Percentiles rank a stretch among this genome's conserved stretches.
phyloP scores from a whole-genome alignment of 169 alveolate species.

The Plasmodium ovale region DNA sequence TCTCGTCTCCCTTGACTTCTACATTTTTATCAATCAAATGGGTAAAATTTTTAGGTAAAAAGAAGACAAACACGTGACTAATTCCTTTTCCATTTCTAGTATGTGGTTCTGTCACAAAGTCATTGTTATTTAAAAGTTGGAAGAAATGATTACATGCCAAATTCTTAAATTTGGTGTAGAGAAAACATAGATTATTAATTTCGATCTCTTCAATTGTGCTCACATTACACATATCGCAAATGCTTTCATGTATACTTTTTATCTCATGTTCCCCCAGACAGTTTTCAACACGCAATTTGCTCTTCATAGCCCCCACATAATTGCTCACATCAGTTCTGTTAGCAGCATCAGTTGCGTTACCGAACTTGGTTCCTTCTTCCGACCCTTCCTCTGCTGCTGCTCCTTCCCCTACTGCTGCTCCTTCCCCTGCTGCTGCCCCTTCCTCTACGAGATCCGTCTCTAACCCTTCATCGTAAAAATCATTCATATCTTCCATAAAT shows the following conservation, averaged over 20 bases:
- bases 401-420: too few species aligned
- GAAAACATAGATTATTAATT: conserved; percentile 27
- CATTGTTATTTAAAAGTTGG: conserved; percentile 37
- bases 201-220: conserved; percentile 35
- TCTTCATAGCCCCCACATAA: conserved; percentile 47
- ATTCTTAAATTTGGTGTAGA: conserved; percentile 42
- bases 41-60: conserved; percentile 20
- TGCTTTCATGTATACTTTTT: conserved; percentile 18
- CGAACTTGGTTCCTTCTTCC: background rate
- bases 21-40: conserved; percentile 46
- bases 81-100: conserved; percentile 66
- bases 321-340: conserved; percentile 8
- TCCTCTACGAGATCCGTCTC: too few species aligned
- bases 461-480: conserved; percentile 29
- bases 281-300: conserved; percentile 10
- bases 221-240: conserved; percentile 59
- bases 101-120: conserved; percentile 57
- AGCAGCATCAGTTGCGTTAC: background rate
- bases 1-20: conserved; percentile 4
- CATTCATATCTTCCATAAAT: conserved; percentile 39
- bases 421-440: background rate
- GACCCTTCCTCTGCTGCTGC: background rate
- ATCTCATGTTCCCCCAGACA: conserved; percentile 35
- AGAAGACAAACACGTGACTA: conserved; percentile 52
- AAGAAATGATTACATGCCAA: conserved; percentile 59